These are phyloP conservation scores for Penicillium silybi DNA, from an alignment of 495 filamentous ascomycete genomes.

Conservation along the genomic window DNA sequence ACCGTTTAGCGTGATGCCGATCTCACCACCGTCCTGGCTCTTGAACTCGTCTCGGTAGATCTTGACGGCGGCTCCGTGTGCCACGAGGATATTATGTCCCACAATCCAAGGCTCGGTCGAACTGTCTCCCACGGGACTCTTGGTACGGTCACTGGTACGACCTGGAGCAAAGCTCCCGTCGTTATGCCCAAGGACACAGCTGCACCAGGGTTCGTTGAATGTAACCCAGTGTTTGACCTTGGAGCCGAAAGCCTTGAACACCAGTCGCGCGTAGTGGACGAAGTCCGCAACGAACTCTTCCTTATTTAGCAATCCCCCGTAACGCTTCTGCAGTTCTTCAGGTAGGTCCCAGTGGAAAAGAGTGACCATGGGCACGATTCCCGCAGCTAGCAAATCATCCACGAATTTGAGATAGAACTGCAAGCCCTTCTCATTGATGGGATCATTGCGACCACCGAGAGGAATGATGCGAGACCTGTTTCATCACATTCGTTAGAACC, in stretches of 20 bases:
- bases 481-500: background rate
- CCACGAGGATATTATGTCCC: slow-evolving; percentile 46
- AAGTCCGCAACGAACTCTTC: slow-evolving; percentile 50
- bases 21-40: slow-evolving; percentile 41
- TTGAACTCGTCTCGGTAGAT: slow-evolving; percentile 52
- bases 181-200: slow-evolving; percentile 49
- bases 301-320: slow-evolving; percentile 50
- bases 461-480: slow-evolving; percentile 71
- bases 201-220: slow-evolving; percentile 55
- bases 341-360: slow-evolving; percentile 55
- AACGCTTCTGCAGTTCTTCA: slow-evolving; percentile 47
- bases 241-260: slow-evolving; percentile 41
- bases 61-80: slow-evolving; percentile 49
- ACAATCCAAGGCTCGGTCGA: slow-evolving; percentile 50
- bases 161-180: slow-evolving; percentile 50
- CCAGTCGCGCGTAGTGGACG: slow-evolving; percentile 45
- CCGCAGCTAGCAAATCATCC: slow-evolving; percentile 45
- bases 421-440: slow-evolving; percentile 45
- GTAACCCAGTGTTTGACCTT: slow-evolving; percentile 56
- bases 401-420: slow-evolving; percentile 48
- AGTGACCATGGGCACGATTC: slow-evolving; percentile 50
- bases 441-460: slow-evolving; percentile 44
- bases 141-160: slow-evolving; percentile 45
- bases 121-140: slow-evolving; percentile 46
- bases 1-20: slow-evolving; percentile 55